These are phyloP conservation scores for Isabelozyma heimii DNA, from an alignment of 805 yeast genomes.

Conservation along the genomic window DNA sequence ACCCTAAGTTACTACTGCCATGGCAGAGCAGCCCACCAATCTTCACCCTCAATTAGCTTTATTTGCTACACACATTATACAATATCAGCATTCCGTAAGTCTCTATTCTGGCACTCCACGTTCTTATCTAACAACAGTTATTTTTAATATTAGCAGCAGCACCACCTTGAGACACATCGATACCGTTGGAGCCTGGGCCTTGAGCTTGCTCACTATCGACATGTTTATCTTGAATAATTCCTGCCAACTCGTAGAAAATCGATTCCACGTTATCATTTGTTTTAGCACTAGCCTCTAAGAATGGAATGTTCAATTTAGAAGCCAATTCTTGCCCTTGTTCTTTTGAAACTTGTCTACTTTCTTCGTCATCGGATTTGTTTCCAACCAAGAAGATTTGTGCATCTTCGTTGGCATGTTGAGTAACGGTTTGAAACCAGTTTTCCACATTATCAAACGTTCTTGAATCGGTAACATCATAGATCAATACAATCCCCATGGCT, in stretches of 20 bases:
- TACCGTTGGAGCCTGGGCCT: constrained; percentile 26
- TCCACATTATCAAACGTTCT: constrained; percentile 90
- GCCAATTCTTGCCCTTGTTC: constrained; percentile 94
- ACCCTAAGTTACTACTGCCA: no score
- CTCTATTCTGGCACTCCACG: not conserved
- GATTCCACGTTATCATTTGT: constrained; percentile 89
- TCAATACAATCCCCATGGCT: constrained; percentile 82
- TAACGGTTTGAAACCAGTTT: constrained; percentile 93
- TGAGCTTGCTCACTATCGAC: constrained; percentile 36
- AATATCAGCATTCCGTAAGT: constrained; percentile 1
- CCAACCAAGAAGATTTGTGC: constrained; percentile 94
- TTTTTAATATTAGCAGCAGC: constrained; percentile 22
- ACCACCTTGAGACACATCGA: constrained; percentile 37
- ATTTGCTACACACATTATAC: not conserved
- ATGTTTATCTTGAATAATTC: constrained; percentile 78
- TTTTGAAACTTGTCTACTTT: constrained; percentile 77
- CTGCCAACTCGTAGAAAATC: constrained; percentile 85
- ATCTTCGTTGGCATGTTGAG: constrained; percentile 94
- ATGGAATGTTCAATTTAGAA: constrained; percentile 80
- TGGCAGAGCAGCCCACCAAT: no score
- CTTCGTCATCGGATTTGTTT: constrained; percentile 90
- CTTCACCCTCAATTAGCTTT: no score
- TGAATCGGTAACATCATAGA: constrained; percentile 83
- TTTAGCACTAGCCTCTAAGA: constrained; percentile 95
- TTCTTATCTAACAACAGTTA: constrained; percentile 34